Evolutionary conservation across 1,139 yeast genomes (phyloP), one percentile per base, ranked within the genome.

Genomic region (Kluyveromyces sp.): DNA sequence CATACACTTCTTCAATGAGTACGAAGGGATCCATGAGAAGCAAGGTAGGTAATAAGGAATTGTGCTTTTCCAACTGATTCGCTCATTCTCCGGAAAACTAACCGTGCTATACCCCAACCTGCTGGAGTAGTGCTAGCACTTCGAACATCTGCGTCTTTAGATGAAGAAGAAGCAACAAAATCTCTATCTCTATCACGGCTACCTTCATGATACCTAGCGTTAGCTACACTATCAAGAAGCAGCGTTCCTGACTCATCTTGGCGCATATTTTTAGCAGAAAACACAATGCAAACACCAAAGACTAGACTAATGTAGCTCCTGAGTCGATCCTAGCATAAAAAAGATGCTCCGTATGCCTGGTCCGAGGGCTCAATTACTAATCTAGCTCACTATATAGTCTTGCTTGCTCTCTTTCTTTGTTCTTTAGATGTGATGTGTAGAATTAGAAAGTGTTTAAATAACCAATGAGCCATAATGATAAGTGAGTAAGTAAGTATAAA

Each of bases 11-110:
- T 65, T 56, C 28, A 63, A 48, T 21, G 69, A 64, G 63, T 92
- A 92, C 27, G 75, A 68, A 7, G 82, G 79, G 37, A 87, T 60
- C 97, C 97, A 92, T 1, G 86, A 75, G 47, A 81, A 70, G 45
- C 85, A 80, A 0, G 97, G 97, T 3, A 90, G 64, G 59, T 90
- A 90, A 65, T 90, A 89, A 0, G 89, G 81, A 4, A 75, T 30
- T 36, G 63, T 60, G 38, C 64, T 60, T 37, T 34, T 41, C 27
- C 34, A 26, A 6, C 39, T 29, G 21, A 41, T 34, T 2, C 35
- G 38, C 25, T 41, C 43, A 41, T 41, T 41, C 8, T 41, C 39
- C 5, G 43, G 43, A 21, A 41, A 35, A 29, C 28, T 34, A 3
- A 41, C 43, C n/a, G 43, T 41, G 4, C 37, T 27, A 35, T 34